phyloP scores from a whole-genome alignment of 805 yeast species.

The Brettanomyces sp. region DNA sequence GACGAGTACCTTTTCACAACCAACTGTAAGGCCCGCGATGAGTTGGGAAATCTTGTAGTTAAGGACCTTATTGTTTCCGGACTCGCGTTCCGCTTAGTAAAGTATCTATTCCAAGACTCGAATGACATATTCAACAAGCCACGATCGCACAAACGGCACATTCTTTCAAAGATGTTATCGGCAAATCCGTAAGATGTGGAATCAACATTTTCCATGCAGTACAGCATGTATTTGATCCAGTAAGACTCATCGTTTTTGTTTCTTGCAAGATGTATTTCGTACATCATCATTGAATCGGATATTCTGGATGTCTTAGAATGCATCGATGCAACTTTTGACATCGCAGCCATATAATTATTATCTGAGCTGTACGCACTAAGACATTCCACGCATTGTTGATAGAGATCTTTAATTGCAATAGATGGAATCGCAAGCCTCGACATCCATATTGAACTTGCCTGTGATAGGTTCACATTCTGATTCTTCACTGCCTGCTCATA shows the following conservation, averaged over 20 bases:
- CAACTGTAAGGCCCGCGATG: too few relatives aligned
- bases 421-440: neutral
- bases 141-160: too few relatives aligned
- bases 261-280: neutral
- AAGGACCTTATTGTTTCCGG: too few relatives aligned
- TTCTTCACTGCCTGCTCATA: neutral
- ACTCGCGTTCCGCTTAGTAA: too few relatives aligned
- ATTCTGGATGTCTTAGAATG: neutral
- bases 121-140: too few relatives aligned
- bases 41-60: too few relatives aligned
- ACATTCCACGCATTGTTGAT: neutral
- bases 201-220: neutral
- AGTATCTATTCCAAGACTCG: too few relatives aligned
- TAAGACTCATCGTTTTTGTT: neutral
- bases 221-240: conserved; percentile 1
- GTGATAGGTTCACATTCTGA: neutral
- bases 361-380: neutral
- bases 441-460: neutral
- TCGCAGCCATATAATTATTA: neutral
- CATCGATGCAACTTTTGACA: neutral
- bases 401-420: neutral
- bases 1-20: too few relatives aligned
- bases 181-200: too few relatives aligned
- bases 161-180: too few relatives aligned
- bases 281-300: neutral